Base-by-base conservation (phyloP, 352 stramenopile genomes). In the Globisporangium spinosum region DNA sequence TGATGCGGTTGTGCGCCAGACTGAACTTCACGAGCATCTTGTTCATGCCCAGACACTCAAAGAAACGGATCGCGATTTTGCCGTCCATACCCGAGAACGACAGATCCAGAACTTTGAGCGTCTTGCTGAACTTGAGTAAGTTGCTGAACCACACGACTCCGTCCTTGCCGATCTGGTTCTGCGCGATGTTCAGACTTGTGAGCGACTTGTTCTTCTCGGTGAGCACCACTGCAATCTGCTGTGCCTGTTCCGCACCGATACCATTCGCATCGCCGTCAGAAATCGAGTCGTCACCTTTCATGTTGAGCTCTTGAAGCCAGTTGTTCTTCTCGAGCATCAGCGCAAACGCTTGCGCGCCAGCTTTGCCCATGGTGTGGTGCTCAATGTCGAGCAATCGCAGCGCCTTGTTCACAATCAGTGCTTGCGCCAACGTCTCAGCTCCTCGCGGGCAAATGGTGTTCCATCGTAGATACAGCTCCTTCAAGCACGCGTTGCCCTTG, bases 381-480 rank as follows among this genome's bases (percentile, higher is more conserved):
- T 90, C 82, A 67, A 94, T 89, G 58, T 94, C 86, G 1, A 94
- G 73, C 3, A 91, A 2, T 6, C 47, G 71, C 15, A 94, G 68
- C 29, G 73, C 77, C 66, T 94, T 83, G 75, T 92, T 94, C 4
- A 68, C 45, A 1, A 71, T 65, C 3, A 94, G 67, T 0, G 82
- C 83, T 22, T 74, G 29, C 0, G 87, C 87, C 0, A 95, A 68
- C 3, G 82, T 82, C 61, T 82, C 70, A 0, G 85, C 87, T 7
- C 82, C 87, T 3, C 61, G 72, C 6, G 81, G 64, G 25, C 82
- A 88, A 4, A 95, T 71, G 0, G 65, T 69, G 56, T 94, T 95
- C 82, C 85, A 93, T 8, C 84, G 83, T n/a, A 94, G 60, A 35
- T 87, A 82, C 13, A 95, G 71, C 53, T 90, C 83, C 45, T 79